Evolutionary conservation across 164 flowering plant genomes (phyloP), one percentile per base, ranked within the genome.

Genomic region (Umbilicus rupestris): DNA sequence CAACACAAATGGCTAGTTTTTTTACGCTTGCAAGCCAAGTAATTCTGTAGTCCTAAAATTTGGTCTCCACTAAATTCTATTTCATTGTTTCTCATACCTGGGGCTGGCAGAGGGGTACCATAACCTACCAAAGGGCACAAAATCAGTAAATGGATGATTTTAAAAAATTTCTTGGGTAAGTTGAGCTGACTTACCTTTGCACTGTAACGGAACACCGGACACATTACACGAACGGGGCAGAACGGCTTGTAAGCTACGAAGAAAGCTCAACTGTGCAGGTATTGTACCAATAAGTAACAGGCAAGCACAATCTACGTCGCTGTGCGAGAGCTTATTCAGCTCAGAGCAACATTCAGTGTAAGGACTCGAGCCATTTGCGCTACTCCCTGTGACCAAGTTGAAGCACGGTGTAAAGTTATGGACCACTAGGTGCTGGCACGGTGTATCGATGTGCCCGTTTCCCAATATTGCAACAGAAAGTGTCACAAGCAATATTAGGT

Each of bases 321-420:
- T 70, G 35, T 67, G 24, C 75, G 71, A 74, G 22, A 82, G 28
- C 12, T 81, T 60, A 62, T 66, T 69, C 22, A 85, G 37, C 6
- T 85, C 50, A 15, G 39, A 29, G 72, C 89, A 85, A 67, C 89
- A 85, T 31, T 65, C 70, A 0, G 58, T 15, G 4, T 81, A 47
- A 8, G 87, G 83, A 0, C 82, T 63, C 11, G 71, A 7, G 3
- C 82, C 85, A 8, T 66, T 73, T 68, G 39, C 46, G 58, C 69
- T 77, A 46, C 89, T 85, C 64, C 87, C 85, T 0, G 89, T 85
- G 46, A 80, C 60, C 58, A 66, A 81, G 58, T 77, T 81, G 6
- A 81, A 44, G 74, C 89, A 85, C 1, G 89, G 89, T 0, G 89
- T 83, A 73, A 83, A 80, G 63, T 70, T 83, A 45, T 67, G 46